Conservation (phyloP, 768 basidiomycete genomes). For the Mrakia gelida region DNA sequence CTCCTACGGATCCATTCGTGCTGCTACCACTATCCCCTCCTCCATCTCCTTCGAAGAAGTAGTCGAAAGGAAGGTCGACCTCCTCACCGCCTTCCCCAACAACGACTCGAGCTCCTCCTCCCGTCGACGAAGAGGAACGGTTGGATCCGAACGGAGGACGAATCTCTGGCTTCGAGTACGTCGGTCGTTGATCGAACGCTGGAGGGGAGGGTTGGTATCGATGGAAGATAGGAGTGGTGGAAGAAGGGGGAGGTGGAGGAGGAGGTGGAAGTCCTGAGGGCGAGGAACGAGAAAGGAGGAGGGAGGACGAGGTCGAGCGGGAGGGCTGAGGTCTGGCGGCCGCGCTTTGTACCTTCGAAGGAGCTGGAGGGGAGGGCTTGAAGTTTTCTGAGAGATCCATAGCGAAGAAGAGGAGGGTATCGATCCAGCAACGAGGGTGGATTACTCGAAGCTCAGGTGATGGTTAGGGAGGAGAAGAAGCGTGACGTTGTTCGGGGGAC, state of each 20-base stretch:
- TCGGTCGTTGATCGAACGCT: background rate
- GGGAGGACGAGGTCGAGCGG: background rate
- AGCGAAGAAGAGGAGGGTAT: background rate
- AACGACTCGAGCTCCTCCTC: background rate
- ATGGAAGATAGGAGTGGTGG: background rate
- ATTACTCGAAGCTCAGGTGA: no score
- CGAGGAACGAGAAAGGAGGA: background rate
- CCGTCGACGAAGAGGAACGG: background rate
- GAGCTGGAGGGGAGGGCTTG: background rate
- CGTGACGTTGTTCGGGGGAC: no score
- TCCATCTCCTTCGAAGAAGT: background rate
- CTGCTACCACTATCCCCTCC: background rate
- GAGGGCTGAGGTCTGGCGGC: background rate
- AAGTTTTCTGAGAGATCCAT: background rate
- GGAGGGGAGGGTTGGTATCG: background rate
- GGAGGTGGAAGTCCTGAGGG: background rate
- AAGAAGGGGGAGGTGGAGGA: background rate
- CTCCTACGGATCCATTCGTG: background rate
- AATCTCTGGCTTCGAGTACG: background rate
- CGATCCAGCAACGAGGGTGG: no score
- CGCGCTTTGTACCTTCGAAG: background rate
- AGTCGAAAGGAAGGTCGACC: background rate
- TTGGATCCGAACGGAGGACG: background rate
- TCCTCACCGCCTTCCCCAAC: background rate
- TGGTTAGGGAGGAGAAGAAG: no score